Evolutionary conservation across 345 rosid genomes (phyloP), one percentile per base, ranked within the genome.

Genomic region (Hibiscus tridactylites): DNA sequence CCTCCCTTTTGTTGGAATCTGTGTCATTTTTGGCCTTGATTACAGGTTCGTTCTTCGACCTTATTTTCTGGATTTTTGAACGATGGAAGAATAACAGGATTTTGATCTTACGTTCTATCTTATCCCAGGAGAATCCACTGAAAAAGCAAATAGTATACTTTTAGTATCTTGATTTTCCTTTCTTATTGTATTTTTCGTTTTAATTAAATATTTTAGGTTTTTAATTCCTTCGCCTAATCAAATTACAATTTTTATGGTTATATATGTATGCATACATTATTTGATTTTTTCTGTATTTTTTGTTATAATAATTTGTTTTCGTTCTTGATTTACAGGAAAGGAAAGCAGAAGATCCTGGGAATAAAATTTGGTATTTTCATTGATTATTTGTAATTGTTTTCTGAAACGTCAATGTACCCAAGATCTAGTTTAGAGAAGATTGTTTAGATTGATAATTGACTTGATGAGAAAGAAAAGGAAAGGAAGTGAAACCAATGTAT

Each of bases 381-480:
- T 70, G 37, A 56, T 56, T 1, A 35, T 53, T 50, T 6, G 35
- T 58, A 37, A 11, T 57, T 35, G n/a, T 16, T 35, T 21, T 13
- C 24, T 71, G 73, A 26, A 24, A 39, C 33, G 42, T 57, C 6
- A 57, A 37, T 58, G 73, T n/a, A 26, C 28, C 13, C 1, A 57
- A 24, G 53, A 5, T 17, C 52, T 56, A 35, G 6, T 50, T 37
- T 37, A 3, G 71, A 24, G 26, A 67, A 47, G 24, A 11, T 21
- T 65, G 59, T 67, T 16, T 67, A 21, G n/a, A 31, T 50, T 61
- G 68, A 28, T 46, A 68, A 35, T 75, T 61, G 86, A 49, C 79
- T 84, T 81, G 81, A 93, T 93, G 98, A 91, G 94, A 96, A 91
- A 84, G 87, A 93, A 93, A 83, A 86, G 98, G 80, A 93, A 93